A percentile compares a stretch with the other conserved stretches of the same genome.
Conservation (phyloP, 441 rosid genomes). For the Flueggea neowawraea region DNA sequence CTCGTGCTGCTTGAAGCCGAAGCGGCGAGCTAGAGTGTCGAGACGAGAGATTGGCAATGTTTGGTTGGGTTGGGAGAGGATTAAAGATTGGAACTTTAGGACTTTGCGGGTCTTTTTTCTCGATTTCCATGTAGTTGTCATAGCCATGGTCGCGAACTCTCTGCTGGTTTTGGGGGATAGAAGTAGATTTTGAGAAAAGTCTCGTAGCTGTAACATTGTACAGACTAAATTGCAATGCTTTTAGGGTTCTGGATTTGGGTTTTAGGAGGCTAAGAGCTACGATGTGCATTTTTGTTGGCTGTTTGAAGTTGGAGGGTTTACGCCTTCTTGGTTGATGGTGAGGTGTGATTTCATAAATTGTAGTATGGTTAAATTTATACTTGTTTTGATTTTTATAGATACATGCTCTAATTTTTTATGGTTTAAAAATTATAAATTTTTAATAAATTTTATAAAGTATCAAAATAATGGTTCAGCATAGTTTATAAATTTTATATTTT, state of each 20-base stretch:
- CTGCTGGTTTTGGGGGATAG: conserved; percentile 71
- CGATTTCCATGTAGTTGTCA: conserved; percentile 96
- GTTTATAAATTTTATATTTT: too few species aligned
- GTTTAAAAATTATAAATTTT: too few species aligned
- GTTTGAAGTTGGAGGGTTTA: too few species aligned
- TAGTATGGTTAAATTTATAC: too few species aligned
- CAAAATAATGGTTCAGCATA: too few species aligned
- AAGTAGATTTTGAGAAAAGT: conserved; percentile 67
- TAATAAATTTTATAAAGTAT: too few species aligned
- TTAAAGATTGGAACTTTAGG: conserved; percentile 61
- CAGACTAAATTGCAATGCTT: conserved; percentile 10
- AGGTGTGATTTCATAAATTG: too few species aligned
- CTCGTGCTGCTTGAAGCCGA: conserved; percentile 75
- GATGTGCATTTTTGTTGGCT: too few species aligned
- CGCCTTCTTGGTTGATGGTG: too few species aligned
- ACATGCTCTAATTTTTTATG: too few species aligned
- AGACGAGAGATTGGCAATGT: conserved; percentile 67
- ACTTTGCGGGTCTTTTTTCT: conserved; percentile 77
- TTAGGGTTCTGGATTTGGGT: conserved; percentile 14
- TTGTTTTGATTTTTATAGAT: too few species aligned
- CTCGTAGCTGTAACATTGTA: conserved; percentile 15
- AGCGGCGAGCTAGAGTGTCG: conserved; percentile 65
- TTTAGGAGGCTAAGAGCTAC: conserved; percentile 26
- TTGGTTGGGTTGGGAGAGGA: conserved; percentile 64
- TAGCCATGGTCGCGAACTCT: conserved; percentile 89